Evolutionary conservation across 768 basidiomycete genomes (phyloP).

Genomic region (Xerocomus potaroensis): DNA sequence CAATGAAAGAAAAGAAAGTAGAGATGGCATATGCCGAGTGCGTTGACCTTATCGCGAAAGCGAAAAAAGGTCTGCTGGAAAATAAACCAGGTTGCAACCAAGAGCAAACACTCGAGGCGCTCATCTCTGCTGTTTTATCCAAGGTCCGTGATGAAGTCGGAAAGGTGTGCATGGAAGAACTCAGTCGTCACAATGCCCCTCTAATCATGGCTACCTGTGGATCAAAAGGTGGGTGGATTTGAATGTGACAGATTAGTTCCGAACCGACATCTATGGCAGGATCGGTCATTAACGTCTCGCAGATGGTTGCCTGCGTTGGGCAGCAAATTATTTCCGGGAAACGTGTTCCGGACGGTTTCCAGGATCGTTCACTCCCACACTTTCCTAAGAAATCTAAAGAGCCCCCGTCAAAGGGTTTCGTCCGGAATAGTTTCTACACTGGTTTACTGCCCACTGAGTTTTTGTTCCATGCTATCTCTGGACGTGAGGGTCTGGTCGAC

Average conservation of each 20-base stretch:
- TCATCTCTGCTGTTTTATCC: slow-evolving; percentile 89
- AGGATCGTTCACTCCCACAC: slow-evolving; percentile 97
- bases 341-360: slow-evolving; percentile 98
- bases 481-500: slow-evolving; percentile 97
- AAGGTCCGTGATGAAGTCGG: slow-evolving; percentile 96
- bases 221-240: slow-evolving; percentile 72
- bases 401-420: slow-evolving; percentile 97
- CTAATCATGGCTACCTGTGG: slow-evolving; percentile 99
- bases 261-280: slow-evolving; percentile 43
- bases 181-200: slow-evolving; percentile 96
- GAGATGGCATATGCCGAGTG: slow-evolving; percentile 87
- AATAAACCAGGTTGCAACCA: slow-evolving; percentile 98
- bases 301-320: slow-evolving; percentile 99
- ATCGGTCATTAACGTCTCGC: slow-evolving; percentile 98
- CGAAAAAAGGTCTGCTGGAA: slow-evolving; percentile 87
- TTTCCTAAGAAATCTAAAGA: slow-evolving; percentile 96
- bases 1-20: slow-evolving; percentile 81
- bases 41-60: slow-evolving; percentile 78
- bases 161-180: slow-evolving; percentile 95
- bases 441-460: slow-evolving; percentile 94
- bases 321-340: slow-evolving; percentile 98
- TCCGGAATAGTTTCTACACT: slow-evolving; percentile 93
- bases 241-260: neutral
- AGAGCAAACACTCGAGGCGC: slow-evolving; percentile 95
- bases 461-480: slow-evolving; percentile 97